phyloP scores from a whole-genome alignment of 352 stramenopile genomes.

The Pythium sukuiense region DNA sequence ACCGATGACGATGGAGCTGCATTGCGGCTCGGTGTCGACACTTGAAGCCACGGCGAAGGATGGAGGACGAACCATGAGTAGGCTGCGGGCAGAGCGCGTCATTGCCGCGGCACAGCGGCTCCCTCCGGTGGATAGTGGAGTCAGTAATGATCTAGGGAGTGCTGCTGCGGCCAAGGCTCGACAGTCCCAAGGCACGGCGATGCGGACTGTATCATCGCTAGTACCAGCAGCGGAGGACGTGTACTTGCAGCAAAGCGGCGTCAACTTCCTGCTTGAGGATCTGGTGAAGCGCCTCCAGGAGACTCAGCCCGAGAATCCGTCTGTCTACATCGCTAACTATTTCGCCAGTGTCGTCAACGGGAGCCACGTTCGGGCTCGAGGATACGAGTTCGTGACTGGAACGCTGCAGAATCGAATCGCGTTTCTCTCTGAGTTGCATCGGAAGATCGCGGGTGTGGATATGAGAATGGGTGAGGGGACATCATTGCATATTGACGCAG shows the following conservation, averaged over 20 bases:
- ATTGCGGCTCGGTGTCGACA: neutral
- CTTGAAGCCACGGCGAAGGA: neutral
- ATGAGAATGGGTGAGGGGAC: slow-evolving; percentile 29
- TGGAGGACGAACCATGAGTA: slow-evolving; percentile 29
- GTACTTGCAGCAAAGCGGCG: slow-evolving; percentile 56
- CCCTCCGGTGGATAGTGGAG: slow-evolving; percentile 9
- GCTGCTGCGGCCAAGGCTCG: neutral
- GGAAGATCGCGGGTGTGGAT: slow-evolving; percentile 41
- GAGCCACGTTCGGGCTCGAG: slow-evolving; percentile 36
- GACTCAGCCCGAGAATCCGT: slow-evolving; percentile 38
- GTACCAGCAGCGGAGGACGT: slow-evolving; percentile 30
- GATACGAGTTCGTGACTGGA: slow-evolving; percentile 56
- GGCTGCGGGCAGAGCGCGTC: slow-evolving; percentile 46
- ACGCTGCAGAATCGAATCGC: slow-evolving; percentile 53
- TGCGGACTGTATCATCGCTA: slow-evolving; percentile 22
- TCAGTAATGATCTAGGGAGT: neutral
- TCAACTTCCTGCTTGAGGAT: slow-evolving; percentile 58
- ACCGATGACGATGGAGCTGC: neutral
- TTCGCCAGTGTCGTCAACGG: slow-evolving; percentile 39
- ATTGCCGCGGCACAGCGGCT: slow-evolving; percentile 41
- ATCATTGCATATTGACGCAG: neutral
- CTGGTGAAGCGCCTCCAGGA: slow-evolving; percentile 53
- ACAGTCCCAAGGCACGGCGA: neutral
- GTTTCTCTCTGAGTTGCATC: slow-evolving; percentile 48
- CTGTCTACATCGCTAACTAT: slow-evolving; percentile 45